phyloP scores from a whole-genome alignment of 139 green algal species.

The Diplosphaera chodatii region DNA sequence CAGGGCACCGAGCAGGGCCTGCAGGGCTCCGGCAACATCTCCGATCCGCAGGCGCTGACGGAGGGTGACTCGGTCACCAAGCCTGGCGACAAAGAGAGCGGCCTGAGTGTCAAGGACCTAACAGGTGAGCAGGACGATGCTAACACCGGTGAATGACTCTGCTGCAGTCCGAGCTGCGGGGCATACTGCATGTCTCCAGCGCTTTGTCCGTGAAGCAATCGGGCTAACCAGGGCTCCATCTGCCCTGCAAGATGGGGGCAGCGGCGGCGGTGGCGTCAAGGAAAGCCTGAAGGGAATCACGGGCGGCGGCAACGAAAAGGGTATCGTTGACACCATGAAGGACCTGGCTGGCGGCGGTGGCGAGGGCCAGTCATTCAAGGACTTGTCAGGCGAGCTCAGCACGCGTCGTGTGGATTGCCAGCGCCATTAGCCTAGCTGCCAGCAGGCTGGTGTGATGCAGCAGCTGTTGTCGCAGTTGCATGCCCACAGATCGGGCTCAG shows the following conservation, averaged over 20 bases:
- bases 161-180: not conserved
- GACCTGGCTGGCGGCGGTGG: not conserved
- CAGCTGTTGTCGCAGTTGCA: too few relatives aligned
- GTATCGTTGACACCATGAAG: not conserved
- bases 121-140: too few relatives aligned
- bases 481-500: too few relatives aligned
- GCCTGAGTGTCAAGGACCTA: not conserved
- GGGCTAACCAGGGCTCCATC: too few relatives aligned
- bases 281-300: not conserved
- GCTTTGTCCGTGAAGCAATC: too few relatives aligned
- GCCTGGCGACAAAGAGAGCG: not conserved
- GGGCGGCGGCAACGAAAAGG: not conserved
- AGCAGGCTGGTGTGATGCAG: too few relatives aligned
- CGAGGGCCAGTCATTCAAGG: not conserved
- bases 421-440: too few relatives aligned
- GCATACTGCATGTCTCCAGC: too few relatives aligned
- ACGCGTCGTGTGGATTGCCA: too few relatives aligned
- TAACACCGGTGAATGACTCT: too few relatives aligned
- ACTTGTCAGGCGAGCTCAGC: not conserved
- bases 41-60: not conserved
- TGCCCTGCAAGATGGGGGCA: too few relatives aligned
- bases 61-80: not conserved
- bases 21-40: not conserved
- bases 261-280: not conserved
- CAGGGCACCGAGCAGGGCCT: not conserved